Base-by-base conservation (phyloP, 768 basidiomycete genomes). In the Rubroboletus pulcherrimus region DNA sequence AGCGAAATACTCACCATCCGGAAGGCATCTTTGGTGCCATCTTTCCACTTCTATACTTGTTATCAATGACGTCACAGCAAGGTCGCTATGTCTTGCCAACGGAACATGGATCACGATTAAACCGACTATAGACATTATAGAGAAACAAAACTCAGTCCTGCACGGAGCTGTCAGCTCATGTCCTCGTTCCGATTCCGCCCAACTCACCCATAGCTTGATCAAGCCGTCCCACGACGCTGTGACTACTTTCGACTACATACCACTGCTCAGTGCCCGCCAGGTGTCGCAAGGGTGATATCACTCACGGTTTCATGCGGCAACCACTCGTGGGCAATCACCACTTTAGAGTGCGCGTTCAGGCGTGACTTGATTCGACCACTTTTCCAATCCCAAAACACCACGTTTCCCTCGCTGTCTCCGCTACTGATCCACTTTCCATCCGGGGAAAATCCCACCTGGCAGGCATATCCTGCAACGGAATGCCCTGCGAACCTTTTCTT, bases 351-450 rank as follows among this genome's bases (percentile, higher is more conserved):
- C 3, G 92, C 93, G 60, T 85, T 84, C 53, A 98, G 73, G 38
- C 92, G 79, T 53, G 89, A 93, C 75, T 95, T 92, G 71, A 98
- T 94, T 59, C 92, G 85, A 2, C 94, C 91, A n/a, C 88, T 95
- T 75, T 97, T 98, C 91, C 93, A 99, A 71, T 98, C 97, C 97
- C 97, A 99, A 73, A 98, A 96, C 4, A 98, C 90, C 41, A 99
- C 80, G 70, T 97, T 94, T 9, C 97, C 97, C 62, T 88, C 86
- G 10, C 91, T 91, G 65, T 98, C 96, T 30, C 97, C 97, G 55
- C 93, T 95, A 66, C 92, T 95, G 65, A 99, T 90, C 90, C 93
- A 98, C 72, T 93, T 93, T 3, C 97, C 97, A 69, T 99, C 97
- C 1, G 97, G 94, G 17, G 95, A 97, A 74, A 99, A 99, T 29